A percentile compares a stretch with the other conserved stretches of the same genome.
phyloP scores from a whole-genome alignment of 2,329 filamentous ascomycete genomes.

The Hymenoscyphus infarciens region DNA sequence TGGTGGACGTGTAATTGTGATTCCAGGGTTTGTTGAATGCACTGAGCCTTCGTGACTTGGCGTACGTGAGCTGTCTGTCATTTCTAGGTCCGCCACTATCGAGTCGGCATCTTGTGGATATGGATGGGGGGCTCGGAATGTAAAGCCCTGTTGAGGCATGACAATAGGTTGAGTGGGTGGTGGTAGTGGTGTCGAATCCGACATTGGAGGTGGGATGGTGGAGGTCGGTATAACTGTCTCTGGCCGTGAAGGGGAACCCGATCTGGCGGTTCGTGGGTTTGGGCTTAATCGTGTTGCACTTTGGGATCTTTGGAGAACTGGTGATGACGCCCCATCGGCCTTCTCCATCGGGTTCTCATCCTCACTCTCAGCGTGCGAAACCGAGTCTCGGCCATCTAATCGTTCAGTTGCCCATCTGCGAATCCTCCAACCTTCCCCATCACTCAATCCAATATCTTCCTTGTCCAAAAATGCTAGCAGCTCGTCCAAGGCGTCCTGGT shows the following conservation, averaged over 20 bases:
- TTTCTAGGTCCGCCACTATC: slow-evolving; percentile 57
- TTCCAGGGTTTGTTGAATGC: slow-evolving; percentile 25
- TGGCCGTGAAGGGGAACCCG: slow-evolving; percentile 37
- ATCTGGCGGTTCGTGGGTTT: slow-evolving; percentile 28
- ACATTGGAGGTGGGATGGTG: slow-evolving; percentile 9
- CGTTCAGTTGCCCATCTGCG: slow-evolving; percentile 66
- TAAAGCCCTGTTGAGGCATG: slow-evolving; percentile 59
- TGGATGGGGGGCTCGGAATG: slow-evolving; percentile 62
- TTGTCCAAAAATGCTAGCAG: slow-evolving; percentile 81
- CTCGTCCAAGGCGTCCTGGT: slow-evolving; percentile 91
- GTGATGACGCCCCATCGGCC: slow-evolving; percentile 56
- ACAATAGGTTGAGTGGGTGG: slow-evolving; percentile 26
- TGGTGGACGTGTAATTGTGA: slow-evolving; percentile 29
- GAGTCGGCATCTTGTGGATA: slow-evolving; percentile 57
- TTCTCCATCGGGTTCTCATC: slow-evolving; percentile 60
- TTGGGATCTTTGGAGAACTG: slow-evolving; percentile 50
- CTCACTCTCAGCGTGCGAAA: slow-evolving; percentile 59
- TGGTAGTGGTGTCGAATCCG: slow-evolving; percentile 8
- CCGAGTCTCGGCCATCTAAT: slow-evolving; percentile 58
- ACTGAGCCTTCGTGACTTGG: slow-evolving; percentile 31
- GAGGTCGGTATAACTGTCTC: slow-evolving; percentile 37
- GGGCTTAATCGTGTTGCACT: slow-evolving; percentile 40
- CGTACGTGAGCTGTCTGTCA: slow-evolving; percentile 46
- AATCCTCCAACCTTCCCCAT: slow-evolving; percentile 69
- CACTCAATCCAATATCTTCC: slow-evolving; percentile 71